Conservation (phyloP, 2,329 filamentous ascomycete species). For the Xylaria sp. region DNA sequence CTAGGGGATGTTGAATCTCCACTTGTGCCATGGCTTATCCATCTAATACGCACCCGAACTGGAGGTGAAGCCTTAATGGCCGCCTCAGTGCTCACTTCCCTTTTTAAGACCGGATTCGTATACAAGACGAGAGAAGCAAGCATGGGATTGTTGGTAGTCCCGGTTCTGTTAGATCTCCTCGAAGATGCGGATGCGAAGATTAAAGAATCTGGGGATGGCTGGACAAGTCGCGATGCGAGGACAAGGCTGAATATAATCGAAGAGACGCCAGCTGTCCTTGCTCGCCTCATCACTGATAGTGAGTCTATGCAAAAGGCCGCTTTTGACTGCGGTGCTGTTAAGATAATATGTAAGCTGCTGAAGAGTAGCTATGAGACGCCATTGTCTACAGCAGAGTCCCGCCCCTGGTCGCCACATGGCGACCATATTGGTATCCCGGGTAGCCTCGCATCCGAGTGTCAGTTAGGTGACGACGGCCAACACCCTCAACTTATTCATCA, state of each 20-base stretch:
- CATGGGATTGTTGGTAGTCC: slow-evolving; percentile 74
- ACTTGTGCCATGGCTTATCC: slow-evolving; percentile 78
- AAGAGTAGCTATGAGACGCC: slow-evolving; percentile 63
- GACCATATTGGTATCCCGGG: slow-evolving; percentile 48
- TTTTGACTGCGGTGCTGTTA: slow-evolving; percentile 69
- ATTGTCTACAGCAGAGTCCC: slow-evolving; percentile 45
- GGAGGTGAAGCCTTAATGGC: slow-evolving; percentile 74
- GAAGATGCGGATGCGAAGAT: slow-evolving; percentile 58
- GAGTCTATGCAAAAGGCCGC: slow-evolving; percentile 83
- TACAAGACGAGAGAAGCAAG: slow-evolving; percentile 71
- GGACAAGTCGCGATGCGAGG: slow-evolving; percentile 46
- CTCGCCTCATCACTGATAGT: slow-evolving; percentile 81
- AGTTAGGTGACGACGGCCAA: slow-evolving; percentile 70
- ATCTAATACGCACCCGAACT: slow-evolving; percentile 66
- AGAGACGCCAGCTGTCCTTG: slow-evolving; percentile 78
- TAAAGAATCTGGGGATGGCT: slow-evolving; percentile 50
- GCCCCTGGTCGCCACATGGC: slow-evolving; percentile 52
- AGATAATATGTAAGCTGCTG: slow-evolving; percentile 59
- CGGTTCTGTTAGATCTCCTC: slow-evolving; percentile 74
- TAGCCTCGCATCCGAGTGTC: slow-evolving; percentile 53
- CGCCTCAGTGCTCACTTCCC: slow-evolving; percentile 72
- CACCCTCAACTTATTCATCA: slow-evolving; percentile 71
- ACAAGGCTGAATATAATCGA: slow-evolving; percentile 68
- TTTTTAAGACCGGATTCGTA: slow-evolving; percentile 75
- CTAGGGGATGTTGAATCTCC: slow-evolving; percentile 73